Base-by-base conservation (phyloP, 192 early-diverging fungal species). In the Globomyces pollinis-pini region DNA sequence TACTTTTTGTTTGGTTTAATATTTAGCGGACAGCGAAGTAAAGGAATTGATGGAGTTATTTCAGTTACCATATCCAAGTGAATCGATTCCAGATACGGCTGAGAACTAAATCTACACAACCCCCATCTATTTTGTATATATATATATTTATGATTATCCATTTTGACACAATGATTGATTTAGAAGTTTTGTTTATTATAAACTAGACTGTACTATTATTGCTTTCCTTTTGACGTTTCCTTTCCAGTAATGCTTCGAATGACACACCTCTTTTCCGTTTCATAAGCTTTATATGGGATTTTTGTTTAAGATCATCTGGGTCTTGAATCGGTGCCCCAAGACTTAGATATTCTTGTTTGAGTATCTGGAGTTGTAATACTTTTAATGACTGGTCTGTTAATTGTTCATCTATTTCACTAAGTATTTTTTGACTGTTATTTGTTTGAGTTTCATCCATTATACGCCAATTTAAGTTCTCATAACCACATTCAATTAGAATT, bases 401-500 rank as follows among this genome's bases (percentile, higher is more conserved):
- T 43, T 43, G 41, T 18, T 43, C 41, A 18, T 43, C 20, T 6
- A 43, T 43, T n/a, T 43, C 41, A 18, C 20, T 12, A 18, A 43
- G 20, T 16, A 43, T 18, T 43, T 43, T 43, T 43, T 43, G 41
- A 6, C 20, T 12, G 20, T 43, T 43, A 6, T 18, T 5, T 6
- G n/a, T 18, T 6, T 43, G n/a, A 18, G 5, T 9, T 18, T 12
- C 13, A 18, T 43, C 41, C 7, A 18, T 5, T 12, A 43, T 43
- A 43, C 8, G 41, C 41, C 41, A 43, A 18, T 43, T 43, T 18
- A 43, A 18, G 16, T 18, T 43, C 6, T 18, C 41, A 16, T 43
- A 97, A 23, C 81, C 71, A 59, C 91, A 93, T 50, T 96, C 93
- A 21, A 89, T 86, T 41, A 96, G 66, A 1, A 98, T 86, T 47